phyloP scores from a whole-genome alignment of 139 green algal genomes.

The Chlamydomonas schloesseri region DNA sequence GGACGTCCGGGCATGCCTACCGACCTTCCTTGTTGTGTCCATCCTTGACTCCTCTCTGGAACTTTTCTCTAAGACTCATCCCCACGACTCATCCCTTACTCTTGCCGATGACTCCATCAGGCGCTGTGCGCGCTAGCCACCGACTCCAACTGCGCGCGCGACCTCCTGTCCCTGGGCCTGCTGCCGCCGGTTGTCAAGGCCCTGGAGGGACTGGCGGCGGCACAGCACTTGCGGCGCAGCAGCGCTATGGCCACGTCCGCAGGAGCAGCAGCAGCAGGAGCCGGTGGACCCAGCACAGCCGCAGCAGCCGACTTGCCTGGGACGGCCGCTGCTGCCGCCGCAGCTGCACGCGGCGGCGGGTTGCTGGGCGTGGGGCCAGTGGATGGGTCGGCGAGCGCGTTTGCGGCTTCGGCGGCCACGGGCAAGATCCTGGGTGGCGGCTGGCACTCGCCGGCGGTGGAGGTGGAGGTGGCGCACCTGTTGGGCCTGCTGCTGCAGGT shows the following conservation, averaged over 20 bases:
- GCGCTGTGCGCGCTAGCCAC: conserved; percentile 1
- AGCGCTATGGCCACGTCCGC: background rate
- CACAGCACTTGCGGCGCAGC: background rate
- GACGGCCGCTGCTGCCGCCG: too few species aligned
- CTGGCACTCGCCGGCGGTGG: too few species aligned
- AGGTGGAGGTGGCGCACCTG: conserved; percentile 17
- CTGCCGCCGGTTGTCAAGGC: conserved; percentile 11
- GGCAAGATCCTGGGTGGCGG: too few species aligned
- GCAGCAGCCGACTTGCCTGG: background rate
- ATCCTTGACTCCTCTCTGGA: too few species aligned
- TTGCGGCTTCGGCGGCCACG: background rate
- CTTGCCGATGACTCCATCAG: too few species aligned
- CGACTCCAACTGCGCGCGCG: background rate
- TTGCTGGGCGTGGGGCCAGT: too few species aligned
- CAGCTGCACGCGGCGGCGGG: too few species aligned
- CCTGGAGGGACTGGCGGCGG: background rate
- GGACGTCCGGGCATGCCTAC: too few species aligned
- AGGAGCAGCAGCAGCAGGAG: background rate
- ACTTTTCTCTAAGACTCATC: too few species aligned
- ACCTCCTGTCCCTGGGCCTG: background rate
- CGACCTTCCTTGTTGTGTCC: too few species aligned
- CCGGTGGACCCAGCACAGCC: background rate
- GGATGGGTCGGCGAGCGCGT: background rate
- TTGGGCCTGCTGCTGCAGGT: conserved; percentile 32
- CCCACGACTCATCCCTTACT: too few species aligned